Conservation (phyloP, 257 asterid genomes). For the Parsonsia alboflavescens region DNA sequence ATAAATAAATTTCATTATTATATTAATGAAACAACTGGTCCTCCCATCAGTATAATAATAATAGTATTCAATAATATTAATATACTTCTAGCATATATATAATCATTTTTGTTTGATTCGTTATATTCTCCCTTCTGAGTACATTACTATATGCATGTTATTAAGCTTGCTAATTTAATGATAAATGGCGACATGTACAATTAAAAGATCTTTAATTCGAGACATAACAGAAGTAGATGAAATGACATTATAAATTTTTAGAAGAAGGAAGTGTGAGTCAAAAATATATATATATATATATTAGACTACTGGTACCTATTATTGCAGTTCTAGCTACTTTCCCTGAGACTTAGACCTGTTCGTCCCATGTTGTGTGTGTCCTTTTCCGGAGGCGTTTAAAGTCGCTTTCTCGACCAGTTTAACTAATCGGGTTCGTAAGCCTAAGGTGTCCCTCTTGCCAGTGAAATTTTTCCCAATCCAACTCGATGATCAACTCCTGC, state of each 20-base stretch:
- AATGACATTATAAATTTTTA: no score
- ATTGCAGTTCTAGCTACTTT: conserved; percentile 10
- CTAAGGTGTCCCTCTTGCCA: conserved; percentile 5
- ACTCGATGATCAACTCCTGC: background rate
- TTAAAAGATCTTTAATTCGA: no score
- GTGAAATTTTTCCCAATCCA: background rate
- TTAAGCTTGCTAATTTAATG: no score
- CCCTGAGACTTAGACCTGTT: conserved; percentile 7
- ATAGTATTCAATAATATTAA: background rate
- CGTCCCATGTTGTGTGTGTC: conserved; percentile 17
- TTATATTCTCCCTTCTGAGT: background rate
- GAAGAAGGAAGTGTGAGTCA: no score
- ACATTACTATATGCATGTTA: background rate
- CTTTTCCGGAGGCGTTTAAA: conserved; percentile 10
- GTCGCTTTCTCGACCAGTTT: conserved; percentile 16
- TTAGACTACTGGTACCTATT: background rate
- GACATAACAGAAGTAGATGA: no score
- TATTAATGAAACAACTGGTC: background rate
- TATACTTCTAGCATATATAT: background rate
- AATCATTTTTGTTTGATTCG: background rate
- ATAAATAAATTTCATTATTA: background rate
- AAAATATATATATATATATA: no score
- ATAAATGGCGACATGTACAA: no score
- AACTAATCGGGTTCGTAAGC: conserved; percentile 12
- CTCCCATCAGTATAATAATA: no score